phyloP scores from a whole-genome alignment of 2,329 filamentous ascomycete species.

The Colletotrichum karsti region DNA sequence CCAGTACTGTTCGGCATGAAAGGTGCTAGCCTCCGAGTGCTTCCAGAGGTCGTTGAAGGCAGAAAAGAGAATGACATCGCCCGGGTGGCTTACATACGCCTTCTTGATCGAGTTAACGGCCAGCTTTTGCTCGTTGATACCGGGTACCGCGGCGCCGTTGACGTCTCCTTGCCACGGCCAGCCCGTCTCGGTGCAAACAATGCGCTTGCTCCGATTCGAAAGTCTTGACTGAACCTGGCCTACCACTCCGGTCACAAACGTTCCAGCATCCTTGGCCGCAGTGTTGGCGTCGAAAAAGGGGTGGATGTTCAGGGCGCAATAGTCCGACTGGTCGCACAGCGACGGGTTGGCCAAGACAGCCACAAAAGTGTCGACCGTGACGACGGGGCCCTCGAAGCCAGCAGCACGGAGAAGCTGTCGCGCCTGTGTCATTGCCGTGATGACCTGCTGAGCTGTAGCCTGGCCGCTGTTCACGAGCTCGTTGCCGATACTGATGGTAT shows the following conservation, averaged over 20 bases:
- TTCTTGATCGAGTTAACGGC: constrained; percentile 73
- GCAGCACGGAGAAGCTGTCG: constrained; percentile 64
- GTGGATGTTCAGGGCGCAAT: constrained; percentile 84
- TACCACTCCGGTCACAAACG: constrained; percentile 70
- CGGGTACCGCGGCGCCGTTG: constrained; percentile 76
- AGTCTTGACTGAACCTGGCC: constrained; percentile 50
- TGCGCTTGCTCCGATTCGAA: constrained; percentile 58
- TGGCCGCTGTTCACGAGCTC: constrained; percentile 76
- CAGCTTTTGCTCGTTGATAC: constrained; percentile 68
- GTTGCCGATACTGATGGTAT: constrained; percentile 82
- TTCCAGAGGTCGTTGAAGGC: constrained; percentile 88
- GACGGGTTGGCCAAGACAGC: constrained; percentile 72
- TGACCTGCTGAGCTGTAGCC: constrained; percentile 61
- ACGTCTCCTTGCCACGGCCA: constrained; percentile 77
- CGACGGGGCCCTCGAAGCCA: constrained; percentile 78
- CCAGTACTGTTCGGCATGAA: constrained; percentile 81
- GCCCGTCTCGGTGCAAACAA: constrained; percentile 83
- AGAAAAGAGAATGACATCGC: constrained; percentile 76
- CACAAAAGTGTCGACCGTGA: constrained; percentile 82
- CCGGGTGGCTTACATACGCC: constrained; percentile 59
- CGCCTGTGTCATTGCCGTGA: constrained; percentile 65
- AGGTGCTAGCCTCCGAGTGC: constrained; percentile 66
- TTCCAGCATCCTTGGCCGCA: constrained; percentile 67
- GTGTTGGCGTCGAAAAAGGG: constrained; percentile 81
- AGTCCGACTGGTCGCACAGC: constrained; percentile 79